Evolutionary conservation across 306 rosid species (phyloP).

Genomic region (Vigna unguiculata): DNA sequence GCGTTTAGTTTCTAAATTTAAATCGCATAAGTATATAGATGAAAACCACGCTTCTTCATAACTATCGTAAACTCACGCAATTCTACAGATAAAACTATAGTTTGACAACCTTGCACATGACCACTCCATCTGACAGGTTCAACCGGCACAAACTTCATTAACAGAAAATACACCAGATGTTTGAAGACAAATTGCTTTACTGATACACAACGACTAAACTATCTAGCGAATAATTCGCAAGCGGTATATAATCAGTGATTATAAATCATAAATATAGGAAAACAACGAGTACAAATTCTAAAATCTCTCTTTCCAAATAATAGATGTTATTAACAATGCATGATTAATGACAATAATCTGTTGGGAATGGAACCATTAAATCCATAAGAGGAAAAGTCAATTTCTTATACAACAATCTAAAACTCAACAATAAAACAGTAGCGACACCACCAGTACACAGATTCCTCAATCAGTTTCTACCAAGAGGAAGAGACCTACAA

Average conservation of each 20-base stretch:
- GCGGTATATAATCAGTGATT: background rate
- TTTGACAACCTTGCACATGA: background rate
- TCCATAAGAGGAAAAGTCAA: constrained; percentile 28
- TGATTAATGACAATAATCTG: background rate
- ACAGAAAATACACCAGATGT: constrained; percentile 1
- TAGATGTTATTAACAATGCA: background rate
- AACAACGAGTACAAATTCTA: background rate
- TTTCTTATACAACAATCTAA: constrained; percentile 1
- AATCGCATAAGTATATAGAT: background rate
- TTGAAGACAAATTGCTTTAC: background rate
- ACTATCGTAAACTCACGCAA: background rate
- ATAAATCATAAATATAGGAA: constrained; percentile 18
- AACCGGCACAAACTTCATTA: background rate
- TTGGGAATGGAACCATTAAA: background rate
- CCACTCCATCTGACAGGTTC: background rate
- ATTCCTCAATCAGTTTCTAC: constrained; percentile 70
- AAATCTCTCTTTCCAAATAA: constrained; percentile 9
- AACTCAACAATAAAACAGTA: constrained; percentile 19
- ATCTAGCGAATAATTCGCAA: background rate
- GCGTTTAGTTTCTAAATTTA: background rate
- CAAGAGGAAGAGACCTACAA: constrained; percentile 94
- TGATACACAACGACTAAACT: background rate
- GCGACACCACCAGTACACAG: constrained; percentile 5
- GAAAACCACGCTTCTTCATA: background rate
- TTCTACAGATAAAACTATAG: background rate